phyloP scores from a whole-genome alignment of 257 asterid species.

The Fraxinus anomala region DNA sequence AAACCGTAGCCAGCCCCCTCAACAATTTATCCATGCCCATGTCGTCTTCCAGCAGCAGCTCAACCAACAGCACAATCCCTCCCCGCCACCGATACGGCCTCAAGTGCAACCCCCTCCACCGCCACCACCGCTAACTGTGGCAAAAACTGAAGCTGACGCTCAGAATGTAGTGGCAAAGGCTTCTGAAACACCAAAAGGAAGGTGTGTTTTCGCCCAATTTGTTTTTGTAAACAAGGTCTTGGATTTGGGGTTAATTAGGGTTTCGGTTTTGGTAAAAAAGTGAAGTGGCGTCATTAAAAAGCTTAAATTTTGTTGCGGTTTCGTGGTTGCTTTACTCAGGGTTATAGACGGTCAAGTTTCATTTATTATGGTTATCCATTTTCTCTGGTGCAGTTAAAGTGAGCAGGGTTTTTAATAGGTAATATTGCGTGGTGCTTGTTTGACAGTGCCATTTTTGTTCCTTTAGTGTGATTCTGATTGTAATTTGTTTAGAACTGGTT shows the following conservation, averaged over 20 bases:
- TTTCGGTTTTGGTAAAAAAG: conserved; percentile 8
- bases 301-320: background rate
- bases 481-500: background rate
- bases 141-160: conserved; percentile 17
- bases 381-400: background rate
- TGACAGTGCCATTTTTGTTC: background rate
- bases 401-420: background rate
- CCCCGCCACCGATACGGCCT: conserved; percentile 35
- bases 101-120: conserved; percentile 29
- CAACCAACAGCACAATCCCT: conserved; percentile 34
- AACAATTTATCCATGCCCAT: conserved; percentile 40
- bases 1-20: conserved; percentile 25
- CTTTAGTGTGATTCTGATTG: background rate
- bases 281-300: background rate
- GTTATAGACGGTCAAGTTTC: conserved; percentile 12
- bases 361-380: background rate
- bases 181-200: conserved; percentile 56
- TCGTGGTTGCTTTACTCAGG: background rate
- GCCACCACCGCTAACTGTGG: conserved; percentile 25
- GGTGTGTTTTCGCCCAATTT: conserved; percentile 35
- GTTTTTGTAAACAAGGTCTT: background rate
- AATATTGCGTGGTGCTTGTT: background rate
- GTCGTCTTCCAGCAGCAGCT: conserved; percentile 43
- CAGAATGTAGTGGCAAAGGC: conserved; percentile 40
- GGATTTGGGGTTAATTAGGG: background rate